Conservation (phyloP, 768 basidiomycete species). For the Rhodotorula diobovata region DNA sequence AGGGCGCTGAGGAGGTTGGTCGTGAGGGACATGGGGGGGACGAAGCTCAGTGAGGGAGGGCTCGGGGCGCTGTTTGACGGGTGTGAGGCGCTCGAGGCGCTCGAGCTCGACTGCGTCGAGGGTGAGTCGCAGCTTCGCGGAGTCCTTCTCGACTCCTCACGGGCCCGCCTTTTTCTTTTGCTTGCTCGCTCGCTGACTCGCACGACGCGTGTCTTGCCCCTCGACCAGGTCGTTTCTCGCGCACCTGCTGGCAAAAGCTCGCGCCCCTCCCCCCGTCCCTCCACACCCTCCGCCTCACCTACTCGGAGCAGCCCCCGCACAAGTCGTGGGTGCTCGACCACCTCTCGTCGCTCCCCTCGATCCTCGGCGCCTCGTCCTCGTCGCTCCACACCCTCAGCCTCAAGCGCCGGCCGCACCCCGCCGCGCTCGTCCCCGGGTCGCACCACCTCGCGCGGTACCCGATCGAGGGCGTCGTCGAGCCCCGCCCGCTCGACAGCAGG, state of each 20-base stretch:
- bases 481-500: background rate
- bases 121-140: conserved; percentile 10
- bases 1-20: conserved; percentile 10
- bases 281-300: conserved; percentile 11
- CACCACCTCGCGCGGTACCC: conserved; percentile 19
- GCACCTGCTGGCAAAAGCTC: conserved; percentile 22
- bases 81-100: conserved; percentile 17
- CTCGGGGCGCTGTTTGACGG: conserved; percentile 15
- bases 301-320: conserved; percentile 28
- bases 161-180: background rate
- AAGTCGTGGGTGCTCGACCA: conserved; percentile 35
- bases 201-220: background rate
- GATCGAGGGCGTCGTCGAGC: conserved; percentile 9
- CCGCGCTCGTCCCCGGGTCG: conserved; percentile 15
- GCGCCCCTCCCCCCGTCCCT: conserved; percentile 11
- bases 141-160: too few species aligned
- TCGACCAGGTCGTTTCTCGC: conserved; percentile 31
- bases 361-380: background rate
- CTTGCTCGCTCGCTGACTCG: background rate
- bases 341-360: conserved; percentile 13
- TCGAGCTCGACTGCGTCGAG: conserved; percentile 29
- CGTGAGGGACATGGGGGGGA: conserved; percentile 33
- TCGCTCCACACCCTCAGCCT: conserved; percentile 13
- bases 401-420: conserved; percentile 6
- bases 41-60: conserved; percentile 25